Conservation (phyloP, 2,329 filamentous ascomycete genomes). For the Monosporascus sp. region DNA sequence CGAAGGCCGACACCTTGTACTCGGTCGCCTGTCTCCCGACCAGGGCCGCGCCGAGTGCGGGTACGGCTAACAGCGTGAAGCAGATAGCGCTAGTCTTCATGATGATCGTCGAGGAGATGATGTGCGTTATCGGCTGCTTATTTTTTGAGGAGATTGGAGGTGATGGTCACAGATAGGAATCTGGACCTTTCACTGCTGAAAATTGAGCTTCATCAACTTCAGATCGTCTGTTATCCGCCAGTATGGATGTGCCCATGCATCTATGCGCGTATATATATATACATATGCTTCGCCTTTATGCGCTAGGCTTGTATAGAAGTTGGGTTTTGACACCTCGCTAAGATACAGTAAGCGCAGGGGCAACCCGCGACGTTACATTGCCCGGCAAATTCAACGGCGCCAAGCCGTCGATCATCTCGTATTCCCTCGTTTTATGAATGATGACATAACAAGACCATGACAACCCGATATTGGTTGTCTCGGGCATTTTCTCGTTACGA, state of each 20-base stretch:
- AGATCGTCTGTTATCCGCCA: too few relatives aligned
- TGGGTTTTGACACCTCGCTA: not conserved
- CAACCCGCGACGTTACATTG: not conserved
- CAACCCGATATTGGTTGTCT: not conserved
- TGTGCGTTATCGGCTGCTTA: not conserved
- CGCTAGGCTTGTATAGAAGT: not conserved
- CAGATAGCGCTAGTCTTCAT: conserved; percentile 14
- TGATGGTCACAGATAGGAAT: not conserved
- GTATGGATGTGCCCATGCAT: not conserved
- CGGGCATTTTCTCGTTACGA: not conserved
- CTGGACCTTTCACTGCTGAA: not conserved
- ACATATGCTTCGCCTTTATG: not conserved
- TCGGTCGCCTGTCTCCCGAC: conserved; percentile 5
- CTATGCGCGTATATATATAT: not conserved
- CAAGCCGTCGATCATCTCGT: not conserved
- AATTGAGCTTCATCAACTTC: not conserved
- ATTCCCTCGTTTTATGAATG: not conserved
- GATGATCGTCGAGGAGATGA: not conserved
- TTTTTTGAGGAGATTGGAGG: not conserved
- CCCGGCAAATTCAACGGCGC: not conserved
- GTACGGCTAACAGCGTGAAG: conserved; percentile 10
- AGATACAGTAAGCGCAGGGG: not conserved
- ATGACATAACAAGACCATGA: not conserved
- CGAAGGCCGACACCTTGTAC: conserved; percentile 15
- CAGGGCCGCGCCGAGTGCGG: conserved; percentile 11